Evolutionary conservation across 202 grass and related monocot species (phyloP).

Genomic region (Carex sylvatica): DNA sequence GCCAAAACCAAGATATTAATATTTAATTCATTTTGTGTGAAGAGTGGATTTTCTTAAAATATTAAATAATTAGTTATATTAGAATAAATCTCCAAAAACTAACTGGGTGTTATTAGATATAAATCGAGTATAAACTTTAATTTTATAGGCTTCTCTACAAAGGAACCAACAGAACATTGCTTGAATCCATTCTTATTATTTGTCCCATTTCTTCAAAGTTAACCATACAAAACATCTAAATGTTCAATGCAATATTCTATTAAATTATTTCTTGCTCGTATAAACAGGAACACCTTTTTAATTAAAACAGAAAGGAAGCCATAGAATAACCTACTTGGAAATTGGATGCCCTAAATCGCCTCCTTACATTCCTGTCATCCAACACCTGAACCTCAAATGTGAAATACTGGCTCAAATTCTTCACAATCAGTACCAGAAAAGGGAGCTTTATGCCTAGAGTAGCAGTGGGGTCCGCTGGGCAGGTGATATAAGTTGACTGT

Average conservation of each 20-base stretch:
- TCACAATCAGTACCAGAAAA: conserved; percentile 74
- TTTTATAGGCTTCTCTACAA: neutral
- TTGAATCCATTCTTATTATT: neutral
- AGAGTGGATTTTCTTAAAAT: neutral
- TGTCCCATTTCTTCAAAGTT: neutral
- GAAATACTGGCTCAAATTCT: conserved; percentile 97
- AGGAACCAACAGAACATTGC: neutral
- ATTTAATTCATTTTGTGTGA: neutral
- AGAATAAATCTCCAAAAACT: neutral
- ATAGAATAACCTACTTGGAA: conserved; percentile 64
- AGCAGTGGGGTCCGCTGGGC: conserved; percentile 70
- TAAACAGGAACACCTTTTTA: neutral
- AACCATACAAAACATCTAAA: neutral
- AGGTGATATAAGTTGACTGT: conserved; percentile 94
- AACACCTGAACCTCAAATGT: conserved; percentile 90
- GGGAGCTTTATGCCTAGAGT: conserved; percentile 93
- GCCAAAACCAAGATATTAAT: conserved; percentile 1
- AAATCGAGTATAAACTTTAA: neutral
- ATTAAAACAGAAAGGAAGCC: neutral
- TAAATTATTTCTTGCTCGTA: neutral
- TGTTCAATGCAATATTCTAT: neutral
- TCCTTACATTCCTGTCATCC: conserved; percentile 94
- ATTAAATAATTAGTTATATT: neutral
- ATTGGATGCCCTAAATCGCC: conserved; percentile 79
- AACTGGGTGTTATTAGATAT: neutral